Percentiles rank a stretch among this genome's conserved stretches.
Evolutionary conservation across 75 land plant genomes (phyloP).

Genomic region (Cunninghamia lanceolata): DNA sequence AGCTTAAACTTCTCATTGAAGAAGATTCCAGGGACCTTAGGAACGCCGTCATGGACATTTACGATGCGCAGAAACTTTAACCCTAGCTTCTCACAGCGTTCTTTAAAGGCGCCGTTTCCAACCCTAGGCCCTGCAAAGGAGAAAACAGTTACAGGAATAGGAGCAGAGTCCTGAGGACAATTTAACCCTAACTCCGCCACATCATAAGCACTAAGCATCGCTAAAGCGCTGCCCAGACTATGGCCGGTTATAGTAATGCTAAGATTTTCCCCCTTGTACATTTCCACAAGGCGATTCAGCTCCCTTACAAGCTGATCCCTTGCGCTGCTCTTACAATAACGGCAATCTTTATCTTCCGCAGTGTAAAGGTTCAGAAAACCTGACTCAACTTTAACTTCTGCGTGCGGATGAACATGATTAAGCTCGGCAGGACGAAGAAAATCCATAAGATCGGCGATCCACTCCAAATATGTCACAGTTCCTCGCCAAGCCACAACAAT

Average conservation of each 20-base stretch:
- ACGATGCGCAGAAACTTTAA: slow-evolving; percentile 49
- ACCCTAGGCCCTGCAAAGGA: slow-evolving; percentile 61
- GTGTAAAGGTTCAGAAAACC: slow-evolving; percentile 60
- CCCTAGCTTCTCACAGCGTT: slow-evolving; percentile 43
- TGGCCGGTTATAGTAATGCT: slow-evolving; percentile 80
- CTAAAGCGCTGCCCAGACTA: slow-evolving; percentile 72
- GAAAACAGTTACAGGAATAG: slow-evolving; percentile 45
- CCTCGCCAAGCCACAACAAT: slow-evolving; percentile 60
- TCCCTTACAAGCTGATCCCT: slow-evolving; percentile 47
- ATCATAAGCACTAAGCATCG: slow-evolving; percentile 67
- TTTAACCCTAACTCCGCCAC: slow-evolving; percentile 56
- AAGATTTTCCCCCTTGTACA: slow-evolving; percentile 37
- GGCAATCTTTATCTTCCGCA: slow-evolving; percentile 28
- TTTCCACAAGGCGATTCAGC: slow-evolving; percentile 30
- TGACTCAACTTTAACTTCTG: slow-evolving; percentile 33
- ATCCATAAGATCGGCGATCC: slow-evolving; percentile 46
- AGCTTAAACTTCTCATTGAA: slow-evolving; percentile 33
- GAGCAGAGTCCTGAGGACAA: neutral
- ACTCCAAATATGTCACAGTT: slow-evolving; percentile 50
- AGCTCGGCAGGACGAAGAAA: slow-evolving; percentile 22
- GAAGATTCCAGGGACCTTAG: slow-evolving; percentile 54
- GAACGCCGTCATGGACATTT: slow-evolving; percentile 54
- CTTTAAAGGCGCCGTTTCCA: slow-evolving; percentile 52
- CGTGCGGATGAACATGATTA: neutral
- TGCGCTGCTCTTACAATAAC: slow-evolving; percentile 45